Base-by-base conservation (phyloP, 1,284 basidiomycete species). In the Boletus semigastroideus region DNA sequence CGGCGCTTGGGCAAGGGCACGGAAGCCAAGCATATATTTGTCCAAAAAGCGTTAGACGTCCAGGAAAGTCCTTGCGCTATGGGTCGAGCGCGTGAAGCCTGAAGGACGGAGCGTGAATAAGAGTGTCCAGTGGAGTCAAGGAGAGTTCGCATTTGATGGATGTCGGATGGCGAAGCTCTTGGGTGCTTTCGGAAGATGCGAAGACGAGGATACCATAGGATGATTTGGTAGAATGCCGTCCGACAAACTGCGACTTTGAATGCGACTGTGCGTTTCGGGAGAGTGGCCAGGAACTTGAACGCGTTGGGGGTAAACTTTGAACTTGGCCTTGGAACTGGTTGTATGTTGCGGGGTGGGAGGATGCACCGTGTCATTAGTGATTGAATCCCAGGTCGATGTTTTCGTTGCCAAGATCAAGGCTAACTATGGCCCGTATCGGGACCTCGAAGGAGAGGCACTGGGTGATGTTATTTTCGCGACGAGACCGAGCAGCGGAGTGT, bases 401-500 rank as follows among this genome's bases (percentile, higher is more conserved):
- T 94, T 95, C 64, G 84, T 94, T 44, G 65, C 72, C 54, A 74
- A 76, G 54, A 73, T 94, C 22, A 81, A 75, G 65, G 71, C 72
- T 19, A 70, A 71, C 16, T 94, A 92, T 65, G 70, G 66, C 19
- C 79, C 83, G 11, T 94, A 88, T 69, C 75, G 75, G 50, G 72
- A 72, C 8, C 68, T 94, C 30, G 74, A 78, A 40, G 78, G 78
- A 16, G 82, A 83, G 17, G 73, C 77, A 51, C 64, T 94, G 34
- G 70, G 72, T 28, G 84, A 89, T 54, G 87, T 79, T 5, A 83
- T 90, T 50, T 94, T 95, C 66, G 87, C 88, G n/a, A 94, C 91
- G 3, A 83, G 84, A 62, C 92, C 92, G 5, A 89, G 90, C 52
- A 82, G 79, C 52, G 92, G 92, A 2, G 92, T 90, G 19, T 89